A percentile compares a stretch with the other conserved stretches of the same genome.
Conservation (phyloP, 1,139 yeast species). For the Diutina neorugosa region DNA sequence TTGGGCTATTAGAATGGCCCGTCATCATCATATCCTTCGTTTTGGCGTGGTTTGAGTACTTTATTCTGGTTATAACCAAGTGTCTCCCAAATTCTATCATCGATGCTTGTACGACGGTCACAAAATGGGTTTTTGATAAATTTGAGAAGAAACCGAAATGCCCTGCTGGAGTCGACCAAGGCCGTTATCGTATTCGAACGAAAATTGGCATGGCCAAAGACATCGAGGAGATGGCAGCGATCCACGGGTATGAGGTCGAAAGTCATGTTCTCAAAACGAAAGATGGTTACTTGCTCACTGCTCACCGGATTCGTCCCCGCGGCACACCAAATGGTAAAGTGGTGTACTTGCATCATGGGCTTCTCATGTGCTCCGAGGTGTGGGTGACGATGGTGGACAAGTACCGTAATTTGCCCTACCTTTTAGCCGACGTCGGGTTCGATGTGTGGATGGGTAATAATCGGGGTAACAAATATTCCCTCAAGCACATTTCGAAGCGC, state of each 20-base stretch:
- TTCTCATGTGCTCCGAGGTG: constrained; percentile 81
- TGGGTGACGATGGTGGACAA: constrained; percentile 70
- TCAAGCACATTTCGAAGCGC: constrained; percentile 25
- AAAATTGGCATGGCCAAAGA: neutral
- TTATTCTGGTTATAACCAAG: constrained; percentile 21
- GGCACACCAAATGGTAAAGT: constrained; percentile 25
- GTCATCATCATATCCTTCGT: constrained; percentile 21
- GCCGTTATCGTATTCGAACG: neutral
- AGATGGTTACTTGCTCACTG: constrained; percentile 27
- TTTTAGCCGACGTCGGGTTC: constrained; percentile 66
- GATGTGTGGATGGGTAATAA: constrained; percentile 94
- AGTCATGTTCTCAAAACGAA: constrained; percentile 26
- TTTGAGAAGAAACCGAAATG: neutral
- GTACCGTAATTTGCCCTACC: constrained; percentile 58
- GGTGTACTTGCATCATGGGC: constrained; percentile 81
- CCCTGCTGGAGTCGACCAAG: neutral
- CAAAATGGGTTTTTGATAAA: neutral
- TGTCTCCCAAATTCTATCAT: constrained; percentile 23
- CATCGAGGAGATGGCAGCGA: constrained; percentile 21
- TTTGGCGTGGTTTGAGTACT: constrained; percentile 30
- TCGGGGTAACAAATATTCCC: constrained; percentile 77
- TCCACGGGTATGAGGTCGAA: constrained; percentile 30
- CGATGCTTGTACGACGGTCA: constrained; percentile 2
- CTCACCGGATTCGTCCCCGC: constrained; percentile 16
- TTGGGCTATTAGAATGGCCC: constrained; percentile 23